A percentile compares a stretch with the other conserved stretches of the same genome.
Conservation (phyloP, 371 early-diverging fungal genomes). For the Batkoa obscura region DNA sequence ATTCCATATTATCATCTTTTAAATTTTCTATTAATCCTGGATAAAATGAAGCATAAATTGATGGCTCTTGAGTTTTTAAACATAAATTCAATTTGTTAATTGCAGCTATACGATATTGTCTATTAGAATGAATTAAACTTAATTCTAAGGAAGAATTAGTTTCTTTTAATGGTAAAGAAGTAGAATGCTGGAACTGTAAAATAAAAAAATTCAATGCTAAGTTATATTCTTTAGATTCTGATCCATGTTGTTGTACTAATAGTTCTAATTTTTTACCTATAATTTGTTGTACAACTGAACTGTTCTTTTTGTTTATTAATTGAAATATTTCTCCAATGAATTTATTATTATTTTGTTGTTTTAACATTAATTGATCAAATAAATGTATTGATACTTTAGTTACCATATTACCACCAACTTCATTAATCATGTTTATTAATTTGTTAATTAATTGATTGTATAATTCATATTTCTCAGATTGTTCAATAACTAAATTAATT, state of each 20-base stretch:
- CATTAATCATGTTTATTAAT: no score
- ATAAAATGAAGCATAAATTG: background rate
- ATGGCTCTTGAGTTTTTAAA: conserved; percentile 8
- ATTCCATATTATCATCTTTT: background rate
- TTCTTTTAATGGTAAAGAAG: conserved; percentile 23
- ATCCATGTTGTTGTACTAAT: no score
- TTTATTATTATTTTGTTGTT: no score
- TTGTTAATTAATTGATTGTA: background rate
- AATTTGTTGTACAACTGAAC: no score
- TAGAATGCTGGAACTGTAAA: conserved; percentile 14
- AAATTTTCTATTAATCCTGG: background rate
- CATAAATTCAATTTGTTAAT: conserved; percentile 31
- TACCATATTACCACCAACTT: no score
- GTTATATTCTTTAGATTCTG: no score
- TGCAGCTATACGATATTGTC: conserved; percentile 35
- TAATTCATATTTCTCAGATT: background rate
- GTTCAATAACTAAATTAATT: conserved; percentile 9
- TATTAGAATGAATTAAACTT: conserved; percentile 42
- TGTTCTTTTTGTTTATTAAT: no score
- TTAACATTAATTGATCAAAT: no score
- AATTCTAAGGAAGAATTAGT: conserved; percentile 48
- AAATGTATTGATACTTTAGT: no score
- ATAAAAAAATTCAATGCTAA: conserved; percentile 7
- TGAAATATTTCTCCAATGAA: no score
- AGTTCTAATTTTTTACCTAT: no score